phyloP scores from a whole-genome alignment of 257 asterid genomes.

The Solanum sejunctum region DNA sequence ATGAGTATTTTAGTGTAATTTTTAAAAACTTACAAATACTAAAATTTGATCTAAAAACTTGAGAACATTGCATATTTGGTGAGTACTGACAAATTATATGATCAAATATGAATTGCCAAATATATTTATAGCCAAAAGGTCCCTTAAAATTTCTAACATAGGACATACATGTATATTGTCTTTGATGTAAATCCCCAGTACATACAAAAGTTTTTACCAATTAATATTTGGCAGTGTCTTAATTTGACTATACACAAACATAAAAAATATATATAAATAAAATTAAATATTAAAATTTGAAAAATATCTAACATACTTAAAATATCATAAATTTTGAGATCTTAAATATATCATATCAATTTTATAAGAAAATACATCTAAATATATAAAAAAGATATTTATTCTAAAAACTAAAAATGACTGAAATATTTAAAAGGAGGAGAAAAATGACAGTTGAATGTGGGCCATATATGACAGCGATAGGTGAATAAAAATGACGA shows the following conservation, averaged over 20 bases:
- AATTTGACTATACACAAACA: background rate
- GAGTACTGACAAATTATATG: too few relatives aligned
- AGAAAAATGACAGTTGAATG: background rate
- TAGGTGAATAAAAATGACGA: background rate
- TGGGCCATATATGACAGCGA: background rate
- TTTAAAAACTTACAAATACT: too few relatives aligned
- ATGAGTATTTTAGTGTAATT: too few relatives aligned
- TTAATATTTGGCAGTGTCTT: background rate
- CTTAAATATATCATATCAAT: background rate
- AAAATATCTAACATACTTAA: background rate
- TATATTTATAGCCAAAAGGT: too few relatives aligned
- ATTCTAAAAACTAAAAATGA: too few relatives aligned
- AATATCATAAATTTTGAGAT: background rate
- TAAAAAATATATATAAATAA: background rate
- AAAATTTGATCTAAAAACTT: too few relatives aligned
- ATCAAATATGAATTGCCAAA: too few relatives aligned
- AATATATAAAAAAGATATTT: background rate
- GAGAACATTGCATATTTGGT: too few relatives aligned
- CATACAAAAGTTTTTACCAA: too few relatives aligned
- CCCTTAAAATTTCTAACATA: background rate
- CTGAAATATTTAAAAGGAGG: background rate
- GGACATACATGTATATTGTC: background rate
- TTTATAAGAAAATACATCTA: background rate
- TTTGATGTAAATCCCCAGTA: background rate
- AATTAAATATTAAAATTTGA: background rate